Evolutionary conservation across 495 filamentous ascomycete species (phyloP).

Genomic region (Cryomyces minteri): DNA sequence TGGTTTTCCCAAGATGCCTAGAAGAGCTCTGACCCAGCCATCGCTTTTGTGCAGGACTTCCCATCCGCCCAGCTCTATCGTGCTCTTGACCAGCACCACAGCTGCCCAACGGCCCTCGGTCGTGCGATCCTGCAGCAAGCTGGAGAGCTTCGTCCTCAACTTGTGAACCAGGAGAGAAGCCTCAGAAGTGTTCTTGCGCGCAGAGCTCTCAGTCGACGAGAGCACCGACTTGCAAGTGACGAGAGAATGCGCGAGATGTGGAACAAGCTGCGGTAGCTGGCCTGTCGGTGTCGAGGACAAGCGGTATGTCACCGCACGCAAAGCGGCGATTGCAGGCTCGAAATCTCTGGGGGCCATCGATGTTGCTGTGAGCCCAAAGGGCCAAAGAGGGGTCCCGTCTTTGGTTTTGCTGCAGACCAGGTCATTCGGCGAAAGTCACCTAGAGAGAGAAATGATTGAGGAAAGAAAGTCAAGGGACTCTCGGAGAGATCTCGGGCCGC

Average conservation of each 20-base stretch:
- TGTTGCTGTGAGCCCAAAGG: background rate
- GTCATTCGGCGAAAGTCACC: too few relatives aligned
- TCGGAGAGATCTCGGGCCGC: too few relatives aligned
- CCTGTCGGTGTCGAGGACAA: slow-evolving; percentile 15
- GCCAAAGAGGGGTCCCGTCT: too few relatives aligned
- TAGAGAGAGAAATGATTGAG: too few relatives aligned
- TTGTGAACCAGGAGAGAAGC: slow-evolving; percentile 50
- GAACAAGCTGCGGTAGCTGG: slow-evolving; percentile 15
- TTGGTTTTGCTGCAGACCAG: too few relatives aligned
- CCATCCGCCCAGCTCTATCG: slow-evolving; percentile 64
- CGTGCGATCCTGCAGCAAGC: slow-evolving; percentile 53
- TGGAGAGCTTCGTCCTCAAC: slow-evolving; percentile 56
- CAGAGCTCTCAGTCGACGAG: slow-evolving; percentile 7
- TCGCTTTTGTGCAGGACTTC: slow-evolving; percentile 50
- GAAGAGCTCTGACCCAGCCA: slow-evolving; percentile 52
- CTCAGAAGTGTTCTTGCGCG: slow-evolving; percentile 39
- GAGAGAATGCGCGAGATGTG: slow-evolving; percentile 12
- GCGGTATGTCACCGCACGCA: slow-evolving; percentile 17
- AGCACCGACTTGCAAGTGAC: slow-evolving; percentile 16
- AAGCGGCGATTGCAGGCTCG: slow-evolving; percentile 1
- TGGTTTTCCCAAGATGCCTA: slow-evolving; percentile 50
- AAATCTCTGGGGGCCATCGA: background rate
- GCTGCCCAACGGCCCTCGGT: slow-evolving; percentile 57
- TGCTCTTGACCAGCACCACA: slow-evolving; percentile 59
- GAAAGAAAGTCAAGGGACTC: too few relatives aligned